Conservation (phyloP, 306 rosid genomes). For the Quercus mongolica region DNA sequence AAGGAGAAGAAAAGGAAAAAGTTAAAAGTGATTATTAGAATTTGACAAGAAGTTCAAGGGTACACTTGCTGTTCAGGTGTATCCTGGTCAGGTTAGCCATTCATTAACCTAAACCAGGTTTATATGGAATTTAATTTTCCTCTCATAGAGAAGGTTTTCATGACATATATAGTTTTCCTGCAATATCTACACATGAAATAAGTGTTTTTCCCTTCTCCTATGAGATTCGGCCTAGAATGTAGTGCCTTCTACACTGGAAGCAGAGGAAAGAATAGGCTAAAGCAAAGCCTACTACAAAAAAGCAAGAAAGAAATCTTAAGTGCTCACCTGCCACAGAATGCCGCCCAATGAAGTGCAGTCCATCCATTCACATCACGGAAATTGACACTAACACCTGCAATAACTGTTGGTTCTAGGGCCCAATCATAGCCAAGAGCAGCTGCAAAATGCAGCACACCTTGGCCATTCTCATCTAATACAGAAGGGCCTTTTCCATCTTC, state of each 20-base stretch:
- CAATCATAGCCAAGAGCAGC: conserved; percentile 90
- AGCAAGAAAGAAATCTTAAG: conserved; percentile 3
- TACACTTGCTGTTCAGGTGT: conserved; percentile 4
- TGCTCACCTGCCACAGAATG: conserved; percentile 78
- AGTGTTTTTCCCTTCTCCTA: not conserved
- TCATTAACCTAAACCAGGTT: not conserved
- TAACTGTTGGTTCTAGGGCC: conserved; percentile 68
- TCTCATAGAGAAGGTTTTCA: not conserved
- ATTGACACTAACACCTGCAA: conserved; percentile 78
- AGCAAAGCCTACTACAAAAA: not conserved
- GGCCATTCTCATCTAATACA: conserved; percentile 72
- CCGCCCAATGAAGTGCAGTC: conserved; percentile 98
- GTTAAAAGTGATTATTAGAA: not conserved
- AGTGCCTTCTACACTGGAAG: not conserved
- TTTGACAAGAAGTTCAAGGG: not conserved
- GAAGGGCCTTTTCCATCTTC: conserved; percentile 87
- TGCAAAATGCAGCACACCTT: conserved; percentile 84
- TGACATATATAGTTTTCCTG: not conserved
- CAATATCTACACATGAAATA: not conserved
- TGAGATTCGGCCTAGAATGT: not conserved
- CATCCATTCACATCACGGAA: conserved; percentile 89
- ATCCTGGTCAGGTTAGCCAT: not conserved
- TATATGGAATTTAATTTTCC: not conserved
- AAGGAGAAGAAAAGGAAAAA: not conserved
- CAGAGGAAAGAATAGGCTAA: not conserved